Evolutionary conservation across 805 yeast genomes (phyloP), one percentile per base, ranked within the genome.

Genomic region (Suhomyces faveliae): DNA sequence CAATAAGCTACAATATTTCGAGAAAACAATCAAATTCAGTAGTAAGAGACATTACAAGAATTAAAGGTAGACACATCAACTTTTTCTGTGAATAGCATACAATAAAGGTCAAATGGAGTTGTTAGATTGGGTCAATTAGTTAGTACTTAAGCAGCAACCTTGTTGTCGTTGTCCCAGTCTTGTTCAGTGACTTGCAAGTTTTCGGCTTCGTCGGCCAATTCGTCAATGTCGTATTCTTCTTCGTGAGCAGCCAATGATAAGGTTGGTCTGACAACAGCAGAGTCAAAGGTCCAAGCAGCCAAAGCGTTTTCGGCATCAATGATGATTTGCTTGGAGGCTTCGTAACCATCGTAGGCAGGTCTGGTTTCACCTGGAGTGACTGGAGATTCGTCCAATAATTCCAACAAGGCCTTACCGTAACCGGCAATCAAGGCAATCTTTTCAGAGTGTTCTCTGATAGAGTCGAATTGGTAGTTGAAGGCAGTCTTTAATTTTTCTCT

Each of bases 351-450:
- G 74, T 94, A 92, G 51, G 96, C 92, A 43, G 96, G 92, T 79
- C 98, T 89, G 57, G 96, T 85, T 80, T 92, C 98, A 78, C 99
- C 99, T 55, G 99, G 99, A 58, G 97, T 92, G 56, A 94, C 97
- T 55, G 98, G 96, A 57, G 94, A 76, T 73, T 92, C 98, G 70
- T 92, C 98, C 68, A 92, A 81, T 66, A 92, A 83, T 79, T 94
- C 98, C 66, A 94, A 80, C 58, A 92, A 77, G 40, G 97, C 97
- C 80, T 92, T 92, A 77, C 98, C 98, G 80, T 94, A 94, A 66
- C 97, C 97, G 61, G 98, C 97, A 76, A 92, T 92, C 61, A 94
- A 79, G 45, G 98, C 98, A 60, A 88, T 80, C 78, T 94, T 94
- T 80, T 94, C 98, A 61, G 96, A 82, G 71, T 85, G 85, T 77